Conservation (phyloP, 1,139 yeast species). For the Saccharomyces pastorianus region DNA sequence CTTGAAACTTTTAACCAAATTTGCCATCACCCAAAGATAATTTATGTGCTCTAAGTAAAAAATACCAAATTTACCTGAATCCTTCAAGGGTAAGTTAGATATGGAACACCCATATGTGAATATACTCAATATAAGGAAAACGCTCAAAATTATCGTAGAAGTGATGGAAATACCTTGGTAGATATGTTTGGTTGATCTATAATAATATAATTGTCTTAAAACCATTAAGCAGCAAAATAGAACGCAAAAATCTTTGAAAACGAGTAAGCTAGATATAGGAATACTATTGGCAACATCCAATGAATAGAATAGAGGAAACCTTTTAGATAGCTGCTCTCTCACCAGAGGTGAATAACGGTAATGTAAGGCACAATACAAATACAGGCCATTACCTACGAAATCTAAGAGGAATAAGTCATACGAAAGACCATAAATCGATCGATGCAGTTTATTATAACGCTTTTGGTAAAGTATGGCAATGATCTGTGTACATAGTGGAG, state of each 20-base stretch:
- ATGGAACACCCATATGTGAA: constrained; percentile 21
- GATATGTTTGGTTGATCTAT: constrained; percentile 21
- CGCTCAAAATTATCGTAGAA: constrained; percentile 6
- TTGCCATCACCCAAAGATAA: constrained; percentile 26
- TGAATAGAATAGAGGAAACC: constrained; percentile 27
- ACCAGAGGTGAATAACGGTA: constrained; percentile 20
- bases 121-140: constrained; percentile 10
- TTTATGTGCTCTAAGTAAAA: constrained; percentile 32
- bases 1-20: constrained; percentile 16
- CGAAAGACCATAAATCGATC: constrained; percentile 30
- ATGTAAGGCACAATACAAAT: constrained; percentile 19
- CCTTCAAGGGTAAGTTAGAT: constrained; percentile 11
- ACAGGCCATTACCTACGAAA: constrained; percentile 10
- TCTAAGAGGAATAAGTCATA: constrained; percentile 24
- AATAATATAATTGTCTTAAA: constrained; percentile 17
- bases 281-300: constrained; percentile 6
- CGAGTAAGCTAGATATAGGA: constrained; percentile 17
- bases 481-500: not conserved
- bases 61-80: constrained; percentile 28
- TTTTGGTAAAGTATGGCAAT: constrained; percentile 23
- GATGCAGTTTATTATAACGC: constrained; percentile 24
- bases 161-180: constrained; percentile 25
- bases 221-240: constrained; percentile 8
- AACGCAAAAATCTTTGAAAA: constrained; percentile 12
- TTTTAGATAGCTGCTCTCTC: constrained; percentile 13